Conservation (phyloP, 352 stramenopile species). For the Ophiocytium majus region DNA sequence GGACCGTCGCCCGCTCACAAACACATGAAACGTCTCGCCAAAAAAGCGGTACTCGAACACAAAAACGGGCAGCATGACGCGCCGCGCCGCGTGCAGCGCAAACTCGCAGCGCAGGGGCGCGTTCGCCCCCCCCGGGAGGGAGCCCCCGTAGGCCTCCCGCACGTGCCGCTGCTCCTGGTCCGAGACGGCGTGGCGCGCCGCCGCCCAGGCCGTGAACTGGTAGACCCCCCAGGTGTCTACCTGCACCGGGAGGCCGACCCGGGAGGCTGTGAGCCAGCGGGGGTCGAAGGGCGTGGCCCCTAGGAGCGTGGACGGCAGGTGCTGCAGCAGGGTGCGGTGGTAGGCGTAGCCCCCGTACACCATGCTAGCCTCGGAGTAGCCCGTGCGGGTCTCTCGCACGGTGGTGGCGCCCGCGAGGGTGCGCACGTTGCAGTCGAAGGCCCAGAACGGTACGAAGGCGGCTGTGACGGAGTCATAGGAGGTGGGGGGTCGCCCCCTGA, state of each 20-base stretch:
- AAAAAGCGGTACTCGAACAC: constrained; percentile 17
- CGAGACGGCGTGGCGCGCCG: not conserved
- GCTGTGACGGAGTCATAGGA: constrained; percentile 7
- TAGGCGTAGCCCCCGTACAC: constrained; percentile 13
- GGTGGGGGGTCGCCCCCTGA: not conserved
- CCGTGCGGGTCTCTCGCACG: constrained; percentile 12
- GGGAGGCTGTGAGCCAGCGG: not conserved
- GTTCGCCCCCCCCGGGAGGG: not conserved
- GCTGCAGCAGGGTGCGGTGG: not conserved
- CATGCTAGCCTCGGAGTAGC: constrained; percentile 15
- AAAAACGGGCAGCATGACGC: constrained; percentile 1
- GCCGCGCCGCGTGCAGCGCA: constrained; percentile 15
- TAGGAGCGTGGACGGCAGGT: not conserved
- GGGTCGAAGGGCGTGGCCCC: not conserved
- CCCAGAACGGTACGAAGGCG: constrained; percentile 8
- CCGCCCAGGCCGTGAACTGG: not conserved
- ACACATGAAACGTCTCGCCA: constrained; percentile 5
- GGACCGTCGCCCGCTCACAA: constrained; percentile 17
- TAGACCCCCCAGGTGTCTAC: not conserved
- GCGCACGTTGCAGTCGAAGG: constrained; percentile 7
- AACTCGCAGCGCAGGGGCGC: constrained; percentile 7
- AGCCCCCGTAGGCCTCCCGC: constrained; percentile 1
- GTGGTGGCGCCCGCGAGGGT: not conserved
- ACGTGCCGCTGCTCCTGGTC: constrained; percentile 11
- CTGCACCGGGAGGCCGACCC: not conserved